Evolutionary conservation across 306 rosid genomes (phyloP), one percentile per base, ranked within the genome.

Genomic region (Cicer chorassanicum): DNA sequence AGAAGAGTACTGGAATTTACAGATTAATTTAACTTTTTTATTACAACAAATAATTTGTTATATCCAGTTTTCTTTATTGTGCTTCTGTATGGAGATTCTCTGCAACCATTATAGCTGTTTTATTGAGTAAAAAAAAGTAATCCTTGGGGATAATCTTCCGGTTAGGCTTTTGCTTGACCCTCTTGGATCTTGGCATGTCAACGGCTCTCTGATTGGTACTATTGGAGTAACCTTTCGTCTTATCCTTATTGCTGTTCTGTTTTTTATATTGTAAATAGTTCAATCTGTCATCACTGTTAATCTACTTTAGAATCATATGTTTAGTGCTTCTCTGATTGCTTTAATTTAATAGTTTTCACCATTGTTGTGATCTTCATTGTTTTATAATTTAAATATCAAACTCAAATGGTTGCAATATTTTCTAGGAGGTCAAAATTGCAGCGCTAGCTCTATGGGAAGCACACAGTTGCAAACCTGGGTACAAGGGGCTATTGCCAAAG

Each of bases 381-480:
- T 67, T 70, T 65, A 16, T 61, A 43, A 34, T 60, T 60, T 60
- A 34, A 60, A 36, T 42, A 43, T 64, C 50, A 24, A 78, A 50
- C 62, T 84, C 64, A 81, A 74, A 66, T 8, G 51, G 46, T 29
- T 8, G 8, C 42, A 44, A 65, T 65, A 61, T 63, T 80, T 83
- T 69, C 81, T 85, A 94, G 99, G 87, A 59, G 91, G 86, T 73
- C 99, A 92, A 85, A 90, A 70, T 80, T 96, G 96, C 50, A 83
- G 89, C 13, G 68, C 95, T 43, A 85, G 84, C 71, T 81, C 97
- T 34, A 88, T 90, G 42, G 99, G 98, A 81, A 94, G 88, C 83
- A 85, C 93, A 50, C 97, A 91, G 81, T 85, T 94, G 90, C 97
- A 91, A 84, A 92, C 93, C 74, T 94, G 99, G 99, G 93, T 94